These are phyloP conservation scores for Ascochyta fabae DNA, from an alignment of 2,329 filamentous ascomycete genomes.

Conservation along the genomic window DNA sequence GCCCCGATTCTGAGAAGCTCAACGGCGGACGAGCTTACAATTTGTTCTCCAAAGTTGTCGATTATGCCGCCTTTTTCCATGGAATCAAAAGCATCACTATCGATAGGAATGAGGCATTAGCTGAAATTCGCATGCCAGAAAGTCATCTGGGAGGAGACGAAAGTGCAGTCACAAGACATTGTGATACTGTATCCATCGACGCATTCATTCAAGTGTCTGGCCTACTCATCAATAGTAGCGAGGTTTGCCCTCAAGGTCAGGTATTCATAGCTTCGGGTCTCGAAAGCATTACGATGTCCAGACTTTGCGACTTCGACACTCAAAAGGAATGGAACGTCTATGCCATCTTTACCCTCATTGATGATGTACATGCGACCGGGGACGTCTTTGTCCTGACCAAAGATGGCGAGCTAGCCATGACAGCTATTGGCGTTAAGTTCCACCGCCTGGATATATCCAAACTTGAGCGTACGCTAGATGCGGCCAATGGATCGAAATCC, in stretches of 20 bases:
- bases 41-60: constrained; percentile 24
- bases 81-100: constrained; percentile 22
- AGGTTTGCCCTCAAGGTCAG: constrained; percentile 12
- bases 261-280: constrained; percentile 24
- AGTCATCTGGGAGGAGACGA: constrained; percentile 17
- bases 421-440: constrained; percentile 20
- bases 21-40: constrained; percentile 21
- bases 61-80: constrained; percentile 20
- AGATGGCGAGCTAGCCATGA: constrained; percentile 10
- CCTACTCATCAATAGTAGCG: constrained; percentile 27
- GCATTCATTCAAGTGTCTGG: constrained; percentile 27
- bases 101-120: constrained; percentile 20
- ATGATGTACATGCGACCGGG: constrained; percentile 12
- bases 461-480: constrained; percentile 15
- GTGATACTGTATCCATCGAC: constrained; percentile 26
- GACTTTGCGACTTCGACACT: constrained; percentile 16
- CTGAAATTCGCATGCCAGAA: constrained; percentile 10
- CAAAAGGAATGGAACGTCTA: not conserved
- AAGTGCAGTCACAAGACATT: constrained; percentile 15
- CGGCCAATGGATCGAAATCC: not conserved
- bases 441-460: constrained; percentile 19
- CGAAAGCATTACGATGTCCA: constrained; percentile 20
- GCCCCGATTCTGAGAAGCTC: constrained; percentile 14
- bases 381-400: constrained; percentile 19
- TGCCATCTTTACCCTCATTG: not conserved